Evolutionary conservation across 805 yeast species (phyloP), one percentile per base, ranked within the genome.

Genomic region (Ogataea ramenticola): DNA sequence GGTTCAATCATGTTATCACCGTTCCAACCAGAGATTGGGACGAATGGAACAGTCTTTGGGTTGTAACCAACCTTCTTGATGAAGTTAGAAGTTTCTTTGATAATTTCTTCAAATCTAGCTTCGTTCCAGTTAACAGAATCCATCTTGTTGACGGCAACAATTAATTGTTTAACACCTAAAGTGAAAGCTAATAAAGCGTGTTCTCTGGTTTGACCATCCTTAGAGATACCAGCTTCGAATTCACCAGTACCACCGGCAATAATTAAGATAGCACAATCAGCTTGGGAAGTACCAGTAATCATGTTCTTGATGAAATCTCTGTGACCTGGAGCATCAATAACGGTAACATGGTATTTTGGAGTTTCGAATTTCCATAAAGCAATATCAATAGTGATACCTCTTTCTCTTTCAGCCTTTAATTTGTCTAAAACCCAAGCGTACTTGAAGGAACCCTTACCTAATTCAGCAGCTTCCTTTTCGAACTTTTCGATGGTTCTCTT

Each of bases 401-500:
- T 85, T 73, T 85, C 91, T 74, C 96, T 82, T 79, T 88, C 96
- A 67, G 95, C 95, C 85, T 86, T 85, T 61, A 88, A 78, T 74
- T 87, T 87, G 79, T 88, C 96, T 72, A 88, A 80, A 62, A 88
- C 95, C 96, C 96, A 87, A 64, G 96, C 96, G 85, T 87, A 85
- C 76, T 88, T 87, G 88, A 88, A 89, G 67, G 96, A 88, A 74
- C 95, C 93, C 81, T 86, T 87, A 66, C 96, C 96, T 70, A 85
- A 85, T 74, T 88, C 96, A 67, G 93, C 95, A 66, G 96, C 96
- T 77, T 89, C 96, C 82, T 88, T 84, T 79, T 87, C 96, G 77
- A 87, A 87, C 87, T 88, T 88, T 81, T 89, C 96, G 68, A 88
- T 88, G 72, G 96, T 89, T 82, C 96, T 86, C 87, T 88, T 89